Base-by-base conservation (phyloP, 805 yeast species). In the Candida multigemmis region DNA sequence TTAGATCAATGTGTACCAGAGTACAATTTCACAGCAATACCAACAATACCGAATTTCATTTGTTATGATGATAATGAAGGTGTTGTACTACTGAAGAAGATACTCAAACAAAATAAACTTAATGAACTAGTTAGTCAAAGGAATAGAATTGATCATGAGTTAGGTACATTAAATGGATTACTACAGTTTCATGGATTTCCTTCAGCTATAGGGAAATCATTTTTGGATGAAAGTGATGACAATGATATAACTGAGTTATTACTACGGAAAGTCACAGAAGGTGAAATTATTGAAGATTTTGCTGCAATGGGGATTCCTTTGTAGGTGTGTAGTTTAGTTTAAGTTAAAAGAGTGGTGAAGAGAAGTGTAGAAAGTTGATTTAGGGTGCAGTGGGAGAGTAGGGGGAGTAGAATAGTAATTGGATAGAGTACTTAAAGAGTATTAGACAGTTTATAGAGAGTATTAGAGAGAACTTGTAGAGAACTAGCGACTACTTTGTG, bases 231-330 rank as follows among this genome's bases (percentile, higher is more conserved):
- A n/a, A 20, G n/a, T n/a, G n/a, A n/a, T 29, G 10, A 11, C 14
- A 16, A 21, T 9, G 14, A 14, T 7, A 20, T 19, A 6, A 28
- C 31, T 15, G 65, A 59, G 33, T 41, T 59, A 4, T 41, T 61
- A 23, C 46, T 91, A 32, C 63, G 64, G 21, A 56, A 73, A 4
- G 78, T 87, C 21, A 61, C 75, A 12, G 73, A 70, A 12, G 76
- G 75, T n/a, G 96, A 89, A 49, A 63, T 79, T 8, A 60, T 66
- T 21, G 79, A 74, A 13, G 97, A 91, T 50, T 53, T 91, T 28
- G 61, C 50, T 34, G 79, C 74, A 20, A 61, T 84, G 73, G 80
- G 83, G 6, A 56, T 61, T 22, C 38, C 44, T 8, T 37, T 37
- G 25, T 46, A 34, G 21, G n/a, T n/a, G n/a, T n/a, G n/a, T n/a